Percentiles rank a stretch among this genome's conserved stretches.
phyloP scores from a whole-genome alignment of 805 yeast genomes.

The Kuraishia cidri region DNA sequence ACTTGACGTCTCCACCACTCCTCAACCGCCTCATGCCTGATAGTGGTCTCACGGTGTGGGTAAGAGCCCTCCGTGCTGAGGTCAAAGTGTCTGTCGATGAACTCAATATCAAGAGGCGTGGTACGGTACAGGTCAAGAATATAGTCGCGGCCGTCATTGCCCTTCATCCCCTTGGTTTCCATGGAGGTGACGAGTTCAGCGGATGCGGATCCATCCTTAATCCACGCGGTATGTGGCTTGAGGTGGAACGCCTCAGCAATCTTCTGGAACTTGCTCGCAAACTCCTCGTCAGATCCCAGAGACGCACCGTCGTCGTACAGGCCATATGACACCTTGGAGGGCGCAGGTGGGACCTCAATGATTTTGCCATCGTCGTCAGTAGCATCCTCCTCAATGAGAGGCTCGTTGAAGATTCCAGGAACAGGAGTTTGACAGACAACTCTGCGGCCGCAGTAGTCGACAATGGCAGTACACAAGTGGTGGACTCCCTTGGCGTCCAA shows the following conservation, averaged over 20 bases:
- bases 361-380: conserved; percentile 24
- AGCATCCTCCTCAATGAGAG: conserved; percentile 25
- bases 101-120: conserved; percentile 77
- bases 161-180: conserved; percentile 78
- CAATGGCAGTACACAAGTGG: conserved; percentile 73
- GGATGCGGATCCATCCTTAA: conserved; percentile 29
- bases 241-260: conserved; percentile 73
- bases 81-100: conserved; percentile 50
- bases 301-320: conserved; percentile 48
- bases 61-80: conserved; percentile 38
- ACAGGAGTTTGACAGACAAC: conserved; percentile 91
- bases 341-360: conserved; percentile 21
- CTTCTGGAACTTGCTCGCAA: conserved; percentile 44
- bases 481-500: conserved; percentile 55
- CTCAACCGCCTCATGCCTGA: conserved; percentile 84
- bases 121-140: conserved; percentile 77
- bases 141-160: conserved; percentile 80
- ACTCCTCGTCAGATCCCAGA: conserved; percentile 40
- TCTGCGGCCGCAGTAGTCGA: conserved; percentile 86
- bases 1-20: conserved; percentile 80
- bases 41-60: conserved; percentile 72
- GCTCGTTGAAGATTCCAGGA: conserved; percentile 72
- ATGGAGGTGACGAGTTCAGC: conserved; percentile 56
- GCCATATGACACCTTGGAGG: conserved; percentile 60
- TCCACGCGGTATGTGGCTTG: conserved; percentile 55